A percentile compares a stretch with the other conserved stretches of the same genome.
Evolutionary conservation across 129 eudicot species (phyloP).

Genomic region (Pseudognaphalium luteoalbum): DNA sequence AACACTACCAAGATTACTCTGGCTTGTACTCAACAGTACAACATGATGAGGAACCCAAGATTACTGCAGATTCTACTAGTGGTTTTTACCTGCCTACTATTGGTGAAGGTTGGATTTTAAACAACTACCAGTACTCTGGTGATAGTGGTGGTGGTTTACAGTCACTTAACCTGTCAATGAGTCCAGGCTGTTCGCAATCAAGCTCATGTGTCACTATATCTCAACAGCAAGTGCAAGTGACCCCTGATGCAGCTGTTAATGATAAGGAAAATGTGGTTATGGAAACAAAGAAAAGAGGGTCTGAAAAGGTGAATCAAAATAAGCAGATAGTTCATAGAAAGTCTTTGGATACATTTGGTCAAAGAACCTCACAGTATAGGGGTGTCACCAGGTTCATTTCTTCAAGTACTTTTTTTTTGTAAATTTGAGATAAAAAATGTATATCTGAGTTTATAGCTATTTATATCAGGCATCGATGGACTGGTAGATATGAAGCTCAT

Average conservation of each 20-base stretch:
- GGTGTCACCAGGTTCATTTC: conserved; percentile 81
- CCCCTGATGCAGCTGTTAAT: conserved; percentile 46
- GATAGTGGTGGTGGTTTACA: conserved; percentile 50
- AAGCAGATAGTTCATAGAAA: conserved; percentile 87
- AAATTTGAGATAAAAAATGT: not conserved
- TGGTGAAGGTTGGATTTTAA: conserved; percentile 56
- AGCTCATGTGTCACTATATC: conserved; percentile 61
- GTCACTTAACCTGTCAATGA: conserved; percentile 82
- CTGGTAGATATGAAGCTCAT: conserved; percentile 96
- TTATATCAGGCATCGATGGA: conserved; percentile 78
- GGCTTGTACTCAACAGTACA: conserved; percentile 47
- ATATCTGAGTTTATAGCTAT: conserved; percentile 10
- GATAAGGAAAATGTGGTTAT: conserved; percentile 49
- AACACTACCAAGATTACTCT: conserved; percentile 56
- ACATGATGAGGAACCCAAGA: conserved; percentile 30
- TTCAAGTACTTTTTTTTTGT: conserved; percentile 3
- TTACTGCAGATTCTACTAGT: conserved; percentile 19
- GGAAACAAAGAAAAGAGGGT: conserved; percentile 79
- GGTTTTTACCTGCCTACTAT: conserved; percentile 40
- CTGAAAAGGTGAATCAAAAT: conserved; percentile 60
- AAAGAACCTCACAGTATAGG: conserved; percentile 93
- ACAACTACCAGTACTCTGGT: conserved; percentile 35
- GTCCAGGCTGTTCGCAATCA: conserved; percentile 73
- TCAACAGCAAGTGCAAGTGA: conserved; percentile 42
- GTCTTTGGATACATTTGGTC: conserved; percentile 93